A percentile compares a stretch with the other conserved stretches of the same genome.
Evolutionary conservation across 495 filamentous ascomycete genomes (phyloP).

Genomic region (Daldinia loculata): DNA sequence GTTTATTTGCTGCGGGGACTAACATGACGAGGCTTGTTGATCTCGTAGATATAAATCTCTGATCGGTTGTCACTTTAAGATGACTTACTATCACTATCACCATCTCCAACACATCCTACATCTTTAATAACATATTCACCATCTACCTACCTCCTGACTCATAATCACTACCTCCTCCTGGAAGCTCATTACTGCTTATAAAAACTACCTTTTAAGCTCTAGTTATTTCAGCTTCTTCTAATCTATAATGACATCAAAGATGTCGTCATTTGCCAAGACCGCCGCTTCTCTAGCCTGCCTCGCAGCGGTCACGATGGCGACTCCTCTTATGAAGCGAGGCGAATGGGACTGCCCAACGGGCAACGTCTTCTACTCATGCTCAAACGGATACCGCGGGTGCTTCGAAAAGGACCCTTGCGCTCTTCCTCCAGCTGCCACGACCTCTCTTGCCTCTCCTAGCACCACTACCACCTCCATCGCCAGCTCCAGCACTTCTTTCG

Average conservation of each 20-base stretch:
- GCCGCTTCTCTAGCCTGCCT: slow-evolving; percentile 32
- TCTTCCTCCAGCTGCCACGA: slow-evolving; percentile 20
- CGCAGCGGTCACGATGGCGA: slow-evolving; percentile 19
- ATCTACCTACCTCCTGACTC: neutral
- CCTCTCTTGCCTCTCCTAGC: neutral
- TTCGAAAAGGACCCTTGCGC: slow-evolving; percentile 31
- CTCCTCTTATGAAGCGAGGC: slow-evolving; percentile 6
- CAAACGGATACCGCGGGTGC: slow-evolving; percentile 35
- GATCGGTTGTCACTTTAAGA: neutral
- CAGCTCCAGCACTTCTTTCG: neutral
- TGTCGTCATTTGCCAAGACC: slow-evolving; percentile 35
- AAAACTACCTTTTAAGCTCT: neutral
- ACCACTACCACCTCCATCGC: neutral
- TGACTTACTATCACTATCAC: slow-evolving; percentile 3
- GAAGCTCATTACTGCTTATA: slow-evolving; percentile 2
- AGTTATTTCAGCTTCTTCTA: neutral
- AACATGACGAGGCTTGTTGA: slow-evolving; percentile 4
- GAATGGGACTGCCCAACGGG: slow-evolving; percentile 27
- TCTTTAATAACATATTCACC: slow-evolving; percentile 12
- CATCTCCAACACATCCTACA: slow-evolving; percentile 20
- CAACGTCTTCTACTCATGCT: slow-evolving; percentile 29
- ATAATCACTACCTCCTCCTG: neutral
- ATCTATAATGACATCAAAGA: slow-evolving; percentile 21
- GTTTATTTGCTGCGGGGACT: neutral
- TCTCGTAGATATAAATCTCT: slow-evolving; percentile 21